Base-by-base conservation (phyloP, 1,284 basidiomycete species). In the Phylloporus sp. region DNA sequence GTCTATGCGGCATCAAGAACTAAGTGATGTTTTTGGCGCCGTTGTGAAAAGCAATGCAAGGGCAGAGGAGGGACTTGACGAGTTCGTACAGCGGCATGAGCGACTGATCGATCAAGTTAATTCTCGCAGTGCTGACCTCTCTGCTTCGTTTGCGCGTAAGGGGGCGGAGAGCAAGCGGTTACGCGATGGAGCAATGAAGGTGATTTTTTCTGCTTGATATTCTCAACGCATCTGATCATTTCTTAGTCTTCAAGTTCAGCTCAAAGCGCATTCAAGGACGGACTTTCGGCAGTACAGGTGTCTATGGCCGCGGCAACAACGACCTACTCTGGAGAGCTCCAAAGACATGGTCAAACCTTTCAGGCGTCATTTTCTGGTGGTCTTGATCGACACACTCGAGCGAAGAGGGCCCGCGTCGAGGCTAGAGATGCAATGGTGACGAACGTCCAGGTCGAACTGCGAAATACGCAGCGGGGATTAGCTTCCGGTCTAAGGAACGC, bases 321-420 rank as follows among this genome's bases (percentile, higher is more conserved):
- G n/a, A 78, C 80, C 3, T 85, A 89, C 72, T 82, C 83, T 13
- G 76, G 77, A 13, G 83, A 87, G 58, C 75, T 89, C 22, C 82
- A 87, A 58, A 79, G 80, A 46, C 83, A 84, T 46, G 76, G 82
- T 1, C 80, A 84, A 61, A 75, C 72, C 6, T 75, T 87, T 63
- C 78, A 78, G 56, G 69, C 77, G 3, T 79, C 82, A 11, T 86
- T 78, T 67, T 75, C 76, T 50, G 75, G 61, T 52, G 89, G 85
- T 31, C 83, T 91, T 66, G 86, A 91, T 65, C 81, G 84, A 60
- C 79, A 90, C 68, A 77, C 79, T 49, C 82, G 85, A 61, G 83
- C 86, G 18, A 94, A 94, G 73, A 82, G 87, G 59, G 86, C 86
- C 40, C 84, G 92, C 31, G 71, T 89, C 7, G 90, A 92, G 58